A percentile compares a stretch with the other conserved stretches of the same genome.
These are phyloP conservation scores for Blastomyces gilchristii DNA, from an alignment of 2,329 filamentous ascomycete genomes.

Conservation along the genomic window DNA sequence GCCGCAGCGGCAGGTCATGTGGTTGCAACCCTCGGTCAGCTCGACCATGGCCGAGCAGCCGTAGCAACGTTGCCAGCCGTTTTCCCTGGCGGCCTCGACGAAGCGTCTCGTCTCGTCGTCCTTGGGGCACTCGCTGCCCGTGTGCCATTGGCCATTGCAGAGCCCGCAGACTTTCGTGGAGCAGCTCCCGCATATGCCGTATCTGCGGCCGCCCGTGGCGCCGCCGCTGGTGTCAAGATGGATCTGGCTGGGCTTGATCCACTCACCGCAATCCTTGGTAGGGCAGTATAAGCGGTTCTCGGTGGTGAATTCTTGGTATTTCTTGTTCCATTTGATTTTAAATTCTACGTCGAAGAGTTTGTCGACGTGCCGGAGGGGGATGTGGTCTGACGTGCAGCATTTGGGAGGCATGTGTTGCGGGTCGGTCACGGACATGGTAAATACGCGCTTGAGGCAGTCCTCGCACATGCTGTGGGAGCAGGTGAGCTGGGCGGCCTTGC, in stretches of 20 bases:
- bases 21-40: conserved; percentile 72
- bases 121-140: conserved; percentile 56
- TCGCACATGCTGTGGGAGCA: conserved; percentile 78
- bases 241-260: conserved; percentile 65
- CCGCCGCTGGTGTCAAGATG: conserved; percentile 40
- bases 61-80: conserved; percentile 70
- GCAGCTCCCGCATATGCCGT: conserved; percentile 61
- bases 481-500: conserved; percentile 58
- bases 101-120: conserved; percentile 30
- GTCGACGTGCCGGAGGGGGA: conserved; percentile 66
- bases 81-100: conserved; percentile 56
- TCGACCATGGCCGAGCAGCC: conserved; percentile 69
- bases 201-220: conserved; percentile 46
- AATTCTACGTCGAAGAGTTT: conserved; percentile 61
- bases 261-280: conserved; percentile 59
- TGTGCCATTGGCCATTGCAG: conserved; percentile 68
- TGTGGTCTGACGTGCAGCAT: conserved; percentile 65
- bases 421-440: conserved; percentile 65
- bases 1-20: conserved; percentile 76
- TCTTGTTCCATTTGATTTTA: conserved; percentile 70
- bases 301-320: conserved; percentile 65
- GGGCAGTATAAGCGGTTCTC: conserved; percentile 72
- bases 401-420: conserved; percentile 73
- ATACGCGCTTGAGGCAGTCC: conserved; percentile 61
- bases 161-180: conserved; percentile 61